Conservation (phyloP, 2,329 filamentous ascomycete genomes). For the Rhytidhysteron rufulum region DNA sequence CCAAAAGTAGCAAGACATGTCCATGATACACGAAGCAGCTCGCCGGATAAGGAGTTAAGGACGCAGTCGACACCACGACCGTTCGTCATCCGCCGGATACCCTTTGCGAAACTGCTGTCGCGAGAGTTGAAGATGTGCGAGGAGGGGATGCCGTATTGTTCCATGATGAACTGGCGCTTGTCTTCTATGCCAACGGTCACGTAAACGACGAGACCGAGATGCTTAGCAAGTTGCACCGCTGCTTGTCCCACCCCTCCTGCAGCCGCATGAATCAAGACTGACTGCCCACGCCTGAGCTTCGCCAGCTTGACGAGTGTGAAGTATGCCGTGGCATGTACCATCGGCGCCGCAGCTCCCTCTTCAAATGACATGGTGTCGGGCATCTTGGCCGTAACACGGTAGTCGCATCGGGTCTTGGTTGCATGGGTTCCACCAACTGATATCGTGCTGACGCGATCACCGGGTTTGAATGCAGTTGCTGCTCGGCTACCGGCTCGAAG, state of each 20-base stretch:
- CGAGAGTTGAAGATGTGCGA: constrained; percentile 21
- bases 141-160: constrained; percentile 6
- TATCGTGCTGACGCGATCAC: neutral
- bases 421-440: neutral
- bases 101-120: constrained; percentile 16
- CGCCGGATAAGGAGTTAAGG: constrained; percentile 24
- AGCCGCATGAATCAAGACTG: constrained; percentile 1
- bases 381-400: neutral
- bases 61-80: constrained; percentile 31
- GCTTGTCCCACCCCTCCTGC: constrained; percentile 18
- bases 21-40: constrained; percentile 15
- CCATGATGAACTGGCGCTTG: constrained; percentile 22
- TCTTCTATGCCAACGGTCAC: constrained; percentile 17
- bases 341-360: constrained; percentile 16
- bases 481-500: neutral
- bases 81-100: constrained; percentile 14
- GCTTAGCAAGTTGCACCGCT: constrained; percentile 16
- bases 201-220: constrained; percentile 16
- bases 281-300: neutral
- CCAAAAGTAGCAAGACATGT: constrained; percentile 27
- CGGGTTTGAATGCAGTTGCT: neutral
- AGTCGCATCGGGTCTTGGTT: neutral
- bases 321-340: neutral
- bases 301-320: neutral
- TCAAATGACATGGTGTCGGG: constrained; percentile 14